phyloP scores from a whole-genome alignment of 306 rosid genomes.

The Lagenaria siceraria region DNA sequence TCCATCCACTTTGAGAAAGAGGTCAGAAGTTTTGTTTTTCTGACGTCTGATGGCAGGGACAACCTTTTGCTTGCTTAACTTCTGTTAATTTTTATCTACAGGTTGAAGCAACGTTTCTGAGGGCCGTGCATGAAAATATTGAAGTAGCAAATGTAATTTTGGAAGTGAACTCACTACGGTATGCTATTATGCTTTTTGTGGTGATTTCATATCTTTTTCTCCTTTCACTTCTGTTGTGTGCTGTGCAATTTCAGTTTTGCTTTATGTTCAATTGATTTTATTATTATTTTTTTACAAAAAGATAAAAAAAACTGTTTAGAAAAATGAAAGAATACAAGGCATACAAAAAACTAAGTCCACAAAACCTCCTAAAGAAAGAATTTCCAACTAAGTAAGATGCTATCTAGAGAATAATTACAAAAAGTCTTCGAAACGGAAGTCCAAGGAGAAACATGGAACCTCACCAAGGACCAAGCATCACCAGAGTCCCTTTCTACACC shows the following conservation, averaged over 20 bases:
- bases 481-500: too few relatives aligned
- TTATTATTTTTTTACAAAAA: not conserved
- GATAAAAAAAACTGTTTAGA: too few relatives aligned
- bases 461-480: too few relatives aligned
- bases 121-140: conserved; percentile 88
- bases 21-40: conserved; percentile 24
- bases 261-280: not conserved
- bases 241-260: not conserved
- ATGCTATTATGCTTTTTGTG: conserved; percentile 11
- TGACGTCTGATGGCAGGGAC: not conserved
- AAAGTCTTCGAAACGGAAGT: too few relatives aligned
- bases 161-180: conserved; percentile 84
- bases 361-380: too few relatives aligned
- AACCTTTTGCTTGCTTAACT: not conserved
- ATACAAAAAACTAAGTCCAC: too few relatives aligned
- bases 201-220: not conserved
- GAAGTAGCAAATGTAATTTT: conserved; percentile 52
- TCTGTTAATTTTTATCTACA: conserved; percentile 21
- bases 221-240: not conserved
- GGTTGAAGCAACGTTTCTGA: conserved; percentile 91
- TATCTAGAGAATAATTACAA: too few relatives aligned
- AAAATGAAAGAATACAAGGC: too few relatives aligned
- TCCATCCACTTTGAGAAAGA: conserved; percentile 59
- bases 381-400: too few relatives aligned
- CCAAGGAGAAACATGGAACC: too few relatives aligned